Conservation (phyloP, 495 filamentous ascomycete genomes). For the Chaetomidium leptoderma region DNA sequence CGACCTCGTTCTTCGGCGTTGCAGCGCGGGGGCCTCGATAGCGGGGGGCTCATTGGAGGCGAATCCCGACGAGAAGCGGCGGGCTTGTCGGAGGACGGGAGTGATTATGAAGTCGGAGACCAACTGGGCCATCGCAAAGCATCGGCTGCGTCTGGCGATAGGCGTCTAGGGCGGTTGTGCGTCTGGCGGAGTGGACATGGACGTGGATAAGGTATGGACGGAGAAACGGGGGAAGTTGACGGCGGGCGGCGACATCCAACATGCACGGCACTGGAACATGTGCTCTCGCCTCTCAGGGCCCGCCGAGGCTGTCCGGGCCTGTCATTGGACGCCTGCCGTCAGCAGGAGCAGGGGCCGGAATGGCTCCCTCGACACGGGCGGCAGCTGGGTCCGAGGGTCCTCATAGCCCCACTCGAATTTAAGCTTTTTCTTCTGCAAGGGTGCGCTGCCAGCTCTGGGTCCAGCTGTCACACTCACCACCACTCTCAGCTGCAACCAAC, state of each 20-base stretch:
- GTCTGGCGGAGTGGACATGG: background rate
- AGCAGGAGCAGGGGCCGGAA: background rate
- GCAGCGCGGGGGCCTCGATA: constrained; percentile 25
- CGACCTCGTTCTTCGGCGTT: constrained; percentile 22
- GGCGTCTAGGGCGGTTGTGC: background rate
- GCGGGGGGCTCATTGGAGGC: constrained; percentile 32
- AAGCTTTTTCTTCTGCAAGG: background rate
- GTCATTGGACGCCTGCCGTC: constrained; percentile 4
- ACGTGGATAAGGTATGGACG: background rate
- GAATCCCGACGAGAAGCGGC: constrained; percentile 56
- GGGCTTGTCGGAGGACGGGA: constrained; percentile 69
- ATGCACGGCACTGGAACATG: background rate
- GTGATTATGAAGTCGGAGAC: constrained; percentile 72
- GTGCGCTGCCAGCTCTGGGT: background rate
- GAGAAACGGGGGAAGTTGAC: background rate
- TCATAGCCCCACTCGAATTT: background rate
- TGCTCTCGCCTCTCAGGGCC: background rate
- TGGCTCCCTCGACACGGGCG: background rate
- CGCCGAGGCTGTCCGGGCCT: background rate
- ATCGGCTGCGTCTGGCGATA: constrained; percentile 9
- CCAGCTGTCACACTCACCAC: background rate
- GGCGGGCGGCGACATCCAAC: background rate
- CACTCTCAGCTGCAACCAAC: no score
- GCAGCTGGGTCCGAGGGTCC: background rate
- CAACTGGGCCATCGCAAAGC: constrained; percentile 63